Conservation (phyloP, 208 protist species). For the Trypanosoma rangeli region DNA sequence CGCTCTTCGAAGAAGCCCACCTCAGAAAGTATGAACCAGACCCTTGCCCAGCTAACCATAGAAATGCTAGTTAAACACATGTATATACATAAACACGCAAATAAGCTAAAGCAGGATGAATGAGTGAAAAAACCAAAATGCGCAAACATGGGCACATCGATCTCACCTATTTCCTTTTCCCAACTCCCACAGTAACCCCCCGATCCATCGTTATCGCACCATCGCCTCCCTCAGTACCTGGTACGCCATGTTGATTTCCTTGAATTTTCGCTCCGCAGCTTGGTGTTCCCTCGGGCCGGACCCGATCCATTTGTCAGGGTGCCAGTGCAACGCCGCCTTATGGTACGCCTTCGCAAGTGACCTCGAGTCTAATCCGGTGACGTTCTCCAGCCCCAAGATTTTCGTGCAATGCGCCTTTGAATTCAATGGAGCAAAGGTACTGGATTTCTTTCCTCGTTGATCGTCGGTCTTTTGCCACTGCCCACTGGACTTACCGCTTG, state of each 20-base stretch:
- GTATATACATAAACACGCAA: not conserved
- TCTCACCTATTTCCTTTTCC: not conserved
- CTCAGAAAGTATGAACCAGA: no score
- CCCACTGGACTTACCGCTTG: not conserved
- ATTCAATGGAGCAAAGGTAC: not conserved
- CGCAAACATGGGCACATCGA: not conserved
- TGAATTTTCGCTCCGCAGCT: slow-evolving; percentile 78
- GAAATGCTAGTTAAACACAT: no score
- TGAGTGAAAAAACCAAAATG: not conserved
- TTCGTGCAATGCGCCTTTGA: not conserved
- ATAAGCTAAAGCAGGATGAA: not conserved
- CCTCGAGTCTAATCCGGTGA: slow-evolving; percentile 35
- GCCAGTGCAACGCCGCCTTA: slow-evolving; percentile 78
- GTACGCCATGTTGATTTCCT: slow-evolving; percentile 80
- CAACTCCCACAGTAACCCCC: not conserved
- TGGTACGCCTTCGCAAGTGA: slow-evolving; percentile 83
- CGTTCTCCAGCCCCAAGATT: slow-evolving; percentile 14
- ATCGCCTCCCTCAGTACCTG: slow-evolving; percentile 54
- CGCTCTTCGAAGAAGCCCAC: not conserved
- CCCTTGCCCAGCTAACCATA: no score
- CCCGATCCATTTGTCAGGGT: slow-evolving; percentile 87
- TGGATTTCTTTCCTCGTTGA: not conserved
- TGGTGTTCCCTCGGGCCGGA: slow-evolving; percentile 49
- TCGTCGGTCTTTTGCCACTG: not conserved
- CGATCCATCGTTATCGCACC: slow-evolving; percentile 2